Conservation (phyloP, 106 monocot genomes). For the Platanthera guangdongensis region DNA sequence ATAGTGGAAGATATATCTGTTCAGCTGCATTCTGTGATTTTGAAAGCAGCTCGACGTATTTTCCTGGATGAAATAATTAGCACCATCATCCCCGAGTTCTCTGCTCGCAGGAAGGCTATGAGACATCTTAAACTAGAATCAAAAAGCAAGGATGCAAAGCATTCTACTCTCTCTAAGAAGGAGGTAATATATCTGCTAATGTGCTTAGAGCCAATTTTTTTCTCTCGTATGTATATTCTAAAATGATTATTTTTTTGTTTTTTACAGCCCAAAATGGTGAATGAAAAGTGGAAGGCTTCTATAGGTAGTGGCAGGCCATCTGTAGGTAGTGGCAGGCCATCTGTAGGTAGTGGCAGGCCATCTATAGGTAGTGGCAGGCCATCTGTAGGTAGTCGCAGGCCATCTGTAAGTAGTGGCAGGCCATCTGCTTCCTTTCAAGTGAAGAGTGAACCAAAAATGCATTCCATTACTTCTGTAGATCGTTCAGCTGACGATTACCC, state of each 20-base stretch:
- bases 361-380: neutral
- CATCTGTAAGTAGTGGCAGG: conserved; percentile 9
- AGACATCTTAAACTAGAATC: conserved; percentile 15
- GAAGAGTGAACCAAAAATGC: conserved; percentile 15
- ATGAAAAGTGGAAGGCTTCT: conserved; percentile 9
- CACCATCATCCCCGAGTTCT: conserved; percentile 54
- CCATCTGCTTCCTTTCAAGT: conserved; percentile 4
- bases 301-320: no score
- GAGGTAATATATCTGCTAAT: conserved; percentile 12
- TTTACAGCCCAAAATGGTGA: conserved; percentile 17
- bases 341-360: neutral
- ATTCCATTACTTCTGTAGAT: neutral
- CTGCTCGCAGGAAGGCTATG: conserved; percentile 46
- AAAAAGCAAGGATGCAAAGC: conserved; percentile 21
- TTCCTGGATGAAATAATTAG: conserved; percentile 79
- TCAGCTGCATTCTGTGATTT: conserved; percentile 66
- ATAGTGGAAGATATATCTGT: conserved; percentile 53
- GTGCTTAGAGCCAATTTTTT: neutral
- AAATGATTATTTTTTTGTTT: conserved; percentile 3
- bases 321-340: no score
- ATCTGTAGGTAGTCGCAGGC: neutral
- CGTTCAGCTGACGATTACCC: conserved; percentile 6
- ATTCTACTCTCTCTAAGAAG: conserved; percentile 11
- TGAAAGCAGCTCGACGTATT: conserved; percentile 69
- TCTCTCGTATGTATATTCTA: neutral